These are phyloP conservation scores for Macrophomina phaseolina DNA, from an alignment of 2,329 filamentous ascomycete species.

Conservation along the genomic window DNA sequence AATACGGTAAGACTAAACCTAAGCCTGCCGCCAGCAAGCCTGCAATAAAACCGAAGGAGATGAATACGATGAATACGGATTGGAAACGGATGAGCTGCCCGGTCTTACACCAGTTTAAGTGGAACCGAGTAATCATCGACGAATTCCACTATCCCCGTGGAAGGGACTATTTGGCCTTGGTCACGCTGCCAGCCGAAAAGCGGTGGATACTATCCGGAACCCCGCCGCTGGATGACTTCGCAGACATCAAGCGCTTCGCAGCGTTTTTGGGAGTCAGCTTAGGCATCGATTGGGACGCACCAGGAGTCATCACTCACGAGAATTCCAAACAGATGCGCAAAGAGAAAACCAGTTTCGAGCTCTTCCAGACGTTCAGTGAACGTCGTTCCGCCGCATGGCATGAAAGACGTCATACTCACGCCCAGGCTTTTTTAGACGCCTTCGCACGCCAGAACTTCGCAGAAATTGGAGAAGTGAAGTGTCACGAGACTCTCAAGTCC, in stretches of 20 bases:
- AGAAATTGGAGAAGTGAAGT: slow-evolving; percentile 45
- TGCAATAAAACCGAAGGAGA: not conserved
- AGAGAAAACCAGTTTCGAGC: slow-evolving; percentile 58
- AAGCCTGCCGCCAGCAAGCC: not conserved
- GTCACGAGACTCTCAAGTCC: slow-evolving; percentile 48
- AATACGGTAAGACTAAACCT: not conserved
- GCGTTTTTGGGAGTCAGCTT: slow-evolving; percentile 61
- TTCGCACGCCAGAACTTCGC: slow-evolving; percentile 53
- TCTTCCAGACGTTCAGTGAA: slow-evolving; percentile 60
- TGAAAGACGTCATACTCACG: slow-evolving; percentile 54
- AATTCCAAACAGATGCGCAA: slow-evolving; percentile 32
- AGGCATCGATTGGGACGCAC: slow-evolving; percentile 58
- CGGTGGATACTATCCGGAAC: slow-evolving; percentile 70
- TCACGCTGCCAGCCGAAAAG: slow-evolving; percentile 56
- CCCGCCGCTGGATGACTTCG: slow-evolving; percentile 62
- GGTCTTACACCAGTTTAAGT: slow-evolving; percentile 65
- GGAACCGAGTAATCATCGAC: slow-evolving; percentile 66
- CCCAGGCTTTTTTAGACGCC: slow-evolving; percentile 61
- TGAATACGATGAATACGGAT: slow-evolving; percentile 21
- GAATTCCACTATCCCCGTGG: slow-evolving; percentile 65
- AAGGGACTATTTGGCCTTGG: slow-evolving; percentile 45
- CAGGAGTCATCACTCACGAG: slow-evolving; percentile 7
- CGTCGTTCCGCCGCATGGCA: slow-evolving; percentile 60
- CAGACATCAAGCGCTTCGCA: slow-evolving; percentile 65
- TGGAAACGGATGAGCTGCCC: slow-evolving; percentile 40